Base-by-base conservation (phyloP, 179 eudicot species). In the Spergularia azorica region DNA sequence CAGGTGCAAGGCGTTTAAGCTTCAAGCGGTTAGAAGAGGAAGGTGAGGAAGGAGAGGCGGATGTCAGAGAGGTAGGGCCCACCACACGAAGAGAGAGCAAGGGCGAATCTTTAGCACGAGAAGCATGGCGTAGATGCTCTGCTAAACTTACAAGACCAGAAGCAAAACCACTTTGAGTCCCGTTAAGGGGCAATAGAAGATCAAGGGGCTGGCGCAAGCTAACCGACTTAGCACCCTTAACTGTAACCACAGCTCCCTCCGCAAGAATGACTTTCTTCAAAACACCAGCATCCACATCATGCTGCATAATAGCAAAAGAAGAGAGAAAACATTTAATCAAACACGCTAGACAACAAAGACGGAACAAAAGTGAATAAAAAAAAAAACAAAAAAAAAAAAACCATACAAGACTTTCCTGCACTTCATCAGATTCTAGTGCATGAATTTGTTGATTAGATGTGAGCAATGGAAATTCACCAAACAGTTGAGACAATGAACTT, bases 271-370 rank as follows among this genome's bases (percentile, higher is more conserved):
- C 97, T 83, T 95, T 95, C 79, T 79, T 84, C 75, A 92, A 76
- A 32, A 84, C 92, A 79, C 97, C 98, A 56, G 98, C 98, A 84
- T 92, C 98, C 80, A 95, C 97, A 63, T 95, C 98, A 80, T 92
- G 96, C 98, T 92, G 95, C 77, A 75, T 12, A 52, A 65, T 38
- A 59, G 20, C 0, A 54, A 57, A 70, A 57, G 63, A 21, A 46
- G 52, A 59, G 52, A 59, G n/a, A 17, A 11, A 55, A 17, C 0
- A 26, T 18, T 75, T 67, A 38, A n/a, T 16, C 52, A 48, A 64
- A 10, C 14, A 9, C 26, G 12, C 2, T 17, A 4, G 38, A 6
- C 59, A 15, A 54, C 38, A 41, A 41, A 21, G 20, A 60, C 9
- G 21, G 60, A 20, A 32, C 67, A 74, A 17, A 12, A 75, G 32